Base-by-base conservation (phyloP, 768 basidiomycete genomes). In the Kwoniella pini region DNA sequence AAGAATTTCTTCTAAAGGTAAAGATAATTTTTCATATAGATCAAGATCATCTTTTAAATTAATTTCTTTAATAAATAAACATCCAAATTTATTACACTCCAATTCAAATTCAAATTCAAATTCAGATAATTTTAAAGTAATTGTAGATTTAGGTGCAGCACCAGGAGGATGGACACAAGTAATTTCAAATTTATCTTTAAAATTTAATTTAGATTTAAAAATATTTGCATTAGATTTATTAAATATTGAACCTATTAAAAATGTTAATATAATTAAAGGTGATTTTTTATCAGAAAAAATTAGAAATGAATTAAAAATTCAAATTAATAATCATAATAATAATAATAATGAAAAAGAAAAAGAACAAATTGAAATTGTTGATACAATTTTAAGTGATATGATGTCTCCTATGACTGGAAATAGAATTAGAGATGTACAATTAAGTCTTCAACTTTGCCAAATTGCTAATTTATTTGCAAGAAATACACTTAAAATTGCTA, bases 81-180 rank as follows among this genome's bases (percentile, higher is more conserved):
- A 82, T 76, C 82, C 82, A 11, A n/a, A n/a, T n/a, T n/a, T n/a
- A n/a, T n/a, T n/a, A n/a, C n/a, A n/a, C n/a, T n/a, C n/a, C n/a
- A n/a, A n/a, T n/a, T n/a, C n/a, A n/a, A n/a, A n/a, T n/a, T 61
- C 80, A 1, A 85, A 70, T 6, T 64, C 89, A 90, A 71, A 83
- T 93, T 56, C 82, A 88, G 74, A 78, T 81, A 1, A 79, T 80
- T 36, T 85, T 80, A 76, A 81, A 80, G 11, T 83, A 17, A 85
- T 95, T 0, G 85, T 94, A 1, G 94, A 96, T 77, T 84, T 96
- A 21, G 94, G 95, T 15, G 90, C 90, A 0, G 90, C 92, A 0
- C 95, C 94, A 0, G 93, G 93, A 0, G 91, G 91, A 0, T 98
- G 95, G 94, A 88, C 88, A 50, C 93, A 96, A 72, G 92, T 92